A percentile compares a stretch with the other conserved stretches of the same genome.
Evolutionary conservation across 345 rosid genomes (phyloP).

Genomic region (Eutrema japonicum): DNA sequence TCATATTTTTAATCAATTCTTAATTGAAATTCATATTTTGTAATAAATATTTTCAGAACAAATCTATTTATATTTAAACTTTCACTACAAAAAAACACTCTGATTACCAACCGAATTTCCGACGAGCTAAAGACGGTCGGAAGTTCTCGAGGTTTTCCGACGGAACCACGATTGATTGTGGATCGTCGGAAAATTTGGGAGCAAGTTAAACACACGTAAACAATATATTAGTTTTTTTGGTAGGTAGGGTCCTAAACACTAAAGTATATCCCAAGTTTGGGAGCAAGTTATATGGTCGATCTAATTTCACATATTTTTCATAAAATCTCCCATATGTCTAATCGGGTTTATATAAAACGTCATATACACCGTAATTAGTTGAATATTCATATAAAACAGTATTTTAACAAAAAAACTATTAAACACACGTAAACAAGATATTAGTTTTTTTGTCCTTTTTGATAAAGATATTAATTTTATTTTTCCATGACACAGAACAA

Average conservation of each 20-base stretch:
- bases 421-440: not conserved
- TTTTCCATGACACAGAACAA: conserved; percentile 28
- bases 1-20: not conserved
- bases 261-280: not conserved
- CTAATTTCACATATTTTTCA: not conserved
- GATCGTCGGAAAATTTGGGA: too few species aligned
- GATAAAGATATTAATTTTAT: conserved; percentile 20
- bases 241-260: not conserved
- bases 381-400: not conserved
- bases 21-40: not conserved
- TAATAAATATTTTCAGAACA: not conserved
- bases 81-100: too few species aligned
- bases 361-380: not conserved
- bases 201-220: too few species aligned
- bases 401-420: not conserved
- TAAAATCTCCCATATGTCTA: not conserved
- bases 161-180: too few species aligned
- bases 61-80: not conserved
- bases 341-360: not conserved
- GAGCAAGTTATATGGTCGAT: not conserved
- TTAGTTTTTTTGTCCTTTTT: too few species aligned
- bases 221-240: too few species aligned
- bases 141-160: too few species aligned
- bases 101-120: too few species aligned
- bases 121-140: too few species aligned